A percentile compares a stretch with the other conserved stretches of the same genome.
Evolutionary conservation across 331 rosid species (phyloP).

Genomic region (Quercus tomentella): DNA sequence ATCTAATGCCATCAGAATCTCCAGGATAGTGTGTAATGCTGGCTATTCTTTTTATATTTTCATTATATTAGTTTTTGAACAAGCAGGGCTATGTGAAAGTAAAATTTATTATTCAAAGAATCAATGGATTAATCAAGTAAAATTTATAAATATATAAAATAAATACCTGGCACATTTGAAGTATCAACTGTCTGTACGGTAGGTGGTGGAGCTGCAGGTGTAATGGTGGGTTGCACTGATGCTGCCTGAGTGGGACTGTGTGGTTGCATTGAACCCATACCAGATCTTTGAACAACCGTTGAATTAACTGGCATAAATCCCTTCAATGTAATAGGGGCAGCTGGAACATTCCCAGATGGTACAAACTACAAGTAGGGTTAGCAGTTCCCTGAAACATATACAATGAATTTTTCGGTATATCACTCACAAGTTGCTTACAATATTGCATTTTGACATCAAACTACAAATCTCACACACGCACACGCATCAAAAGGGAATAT

Average conservation of each 20-base stretch:
- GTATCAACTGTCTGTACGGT: slow-evolving; percentile 94
- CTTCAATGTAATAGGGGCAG: slow-evolving; percentile 44
- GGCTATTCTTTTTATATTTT: not conserved
- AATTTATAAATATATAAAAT: not conserved
- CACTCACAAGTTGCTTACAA: slow-evolving; percentile 6
- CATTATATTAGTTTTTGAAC: not conserved
- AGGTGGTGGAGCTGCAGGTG: slow-evolving; percentile 72
- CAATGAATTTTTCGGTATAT: slow-evolving; percentile 3
- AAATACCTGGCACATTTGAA: slow-evolving; percentile 82
- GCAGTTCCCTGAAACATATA: slow-evolving; percentile 47
- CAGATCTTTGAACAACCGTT: slow-evolving; percentile 66
- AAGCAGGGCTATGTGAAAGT: not conserved
- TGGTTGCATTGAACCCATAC: slow-evolving; percentile 64
- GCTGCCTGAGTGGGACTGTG: slow-evolving; percentile 66
- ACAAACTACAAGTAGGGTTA: slow-evolving; percentile 57
- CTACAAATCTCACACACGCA: not conserved
- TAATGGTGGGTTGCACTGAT: slow-evolving; percentile 47
- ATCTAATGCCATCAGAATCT: not conserved
- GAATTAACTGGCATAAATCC: slow-evolving; percentile 70
- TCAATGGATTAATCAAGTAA: not conserved
- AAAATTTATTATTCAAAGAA: not conserved
- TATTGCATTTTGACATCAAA: slow-evolving; percentile 3
- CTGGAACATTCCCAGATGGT: slow-evolving; percentile 19
- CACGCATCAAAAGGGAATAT: not conserved
- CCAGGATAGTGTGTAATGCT: not conserved